Evolutionary conservation across 345 rosid species (phyloP).

Genomic region (Eucalyptus regnans): DNA sequence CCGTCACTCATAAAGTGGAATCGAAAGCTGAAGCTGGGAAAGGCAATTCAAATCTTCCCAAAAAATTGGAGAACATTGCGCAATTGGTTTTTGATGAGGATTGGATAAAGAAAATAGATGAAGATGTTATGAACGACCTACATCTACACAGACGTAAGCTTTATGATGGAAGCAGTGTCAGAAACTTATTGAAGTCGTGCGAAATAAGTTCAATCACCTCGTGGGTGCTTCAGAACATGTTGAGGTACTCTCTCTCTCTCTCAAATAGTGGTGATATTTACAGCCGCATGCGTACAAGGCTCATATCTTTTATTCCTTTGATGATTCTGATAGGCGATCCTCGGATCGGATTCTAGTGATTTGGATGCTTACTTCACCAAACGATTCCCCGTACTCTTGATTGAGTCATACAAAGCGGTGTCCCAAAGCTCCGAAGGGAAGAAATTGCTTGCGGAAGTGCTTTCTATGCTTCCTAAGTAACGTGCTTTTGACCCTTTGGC

Average conservation of each 20-base stretch:
- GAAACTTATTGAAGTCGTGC: slow-evolving; percentile 62
- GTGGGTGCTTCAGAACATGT: slow-evolving; percentile 50
- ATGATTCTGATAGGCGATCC: slow-evolving; percentile 36
- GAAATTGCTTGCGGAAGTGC: slow-evolving; percentile 26
- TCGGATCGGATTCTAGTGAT: slow-evolving; percentile 71
- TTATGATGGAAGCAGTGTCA: slow-evolving; percentile 48
- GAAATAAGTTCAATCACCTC: slow-evolving; percentile 66
- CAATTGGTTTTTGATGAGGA: slow-evolving; percentile 54
- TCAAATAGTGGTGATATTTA: too few relatives aligned
- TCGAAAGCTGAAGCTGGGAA: slow-evolving; percentile 14
- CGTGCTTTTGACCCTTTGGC: neutral
- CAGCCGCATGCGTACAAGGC: too few relatives aligned
- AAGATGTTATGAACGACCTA: slow-evolving; percentile 43
- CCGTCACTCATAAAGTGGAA: too few relatives aligned
- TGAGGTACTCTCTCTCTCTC: slow-evolving; percentile 25
- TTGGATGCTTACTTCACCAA: slow-evolving; percentile 53
- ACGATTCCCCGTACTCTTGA: slow-evolving; percentile 65
- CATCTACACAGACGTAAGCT: slow-evolving; percentile 54
- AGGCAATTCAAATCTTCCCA: slow-evolving; percentile 29
- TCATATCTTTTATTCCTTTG: too few relatives aligned
- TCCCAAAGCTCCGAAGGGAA: slow-evolving; percentile 3
- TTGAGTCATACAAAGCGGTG: slow-evolving; percentile 54
- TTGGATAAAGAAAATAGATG: slow-evolving; percentile 75
- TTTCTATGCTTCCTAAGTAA: too few relatives aligned
- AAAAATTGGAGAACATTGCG: slow-evolving; percentile 47